Conservation (phyloP, 2,329 filamentous ascomycete species). For the Penicillium sp. region DNA sequence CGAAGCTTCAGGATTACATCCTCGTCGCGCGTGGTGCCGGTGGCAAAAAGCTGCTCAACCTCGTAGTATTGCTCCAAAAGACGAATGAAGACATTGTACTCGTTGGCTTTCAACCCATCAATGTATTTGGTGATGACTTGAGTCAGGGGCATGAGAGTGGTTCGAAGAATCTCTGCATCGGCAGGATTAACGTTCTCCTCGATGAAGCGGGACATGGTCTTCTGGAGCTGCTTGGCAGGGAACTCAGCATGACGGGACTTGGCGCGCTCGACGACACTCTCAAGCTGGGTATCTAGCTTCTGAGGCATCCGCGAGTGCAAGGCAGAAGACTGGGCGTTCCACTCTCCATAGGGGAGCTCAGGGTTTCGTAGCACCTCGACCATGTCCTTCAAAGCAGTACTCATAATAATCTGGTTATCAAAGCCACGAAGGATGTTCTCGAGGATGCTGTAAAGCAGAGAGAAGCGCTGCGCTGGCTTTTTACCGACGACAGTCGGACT, state of each 20-base stretch:
- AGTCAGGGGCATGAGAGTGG: conserved; percentile 67
- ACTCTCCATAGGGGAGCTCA: conserved; percentile 92
- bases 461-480: conserved; percentile 87
- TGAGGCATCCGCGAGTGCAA: conserved; percentile 96
- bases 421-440: conserved; percentile 86
- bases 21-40: conserved; percentile 78
- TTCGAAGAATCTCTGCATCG: conserved; percentile 68
- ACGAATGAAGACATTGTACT: conserved; percentile 72
- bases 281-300: conserved; percentile 77
- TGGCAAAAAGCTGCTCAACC: conserved; percentile 82
- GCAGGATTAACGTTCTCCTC: conserved; percentile 71
- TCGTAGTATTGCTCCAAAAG: conserved; percentile 77
- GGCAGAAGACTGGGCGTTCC: conserved; percentile 90
- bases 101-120: conserved; percentile 85
- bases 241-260: conserved; percentile 76
- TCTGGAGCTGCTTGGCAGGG: conserved; percentile 78
- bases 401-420: conserved; percentile 97
- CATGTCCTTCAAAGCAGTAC: conserved; percentile 73
- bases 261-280: conserved; percentile 78
- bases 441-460: conserved; percentile 68
- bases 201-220: conserved; percentile 79
- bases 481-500: conserved; percentile 78
- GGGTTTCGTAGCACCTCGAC: conserved; percentile 84
- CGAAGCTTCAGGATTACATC: conserved; percentile 88
- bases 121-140: conserved; percentile 72